Conservation (phyloP, 2,329 filamentous ascomycete genomes). For the Trichoderma cornu-damae region DNA sequence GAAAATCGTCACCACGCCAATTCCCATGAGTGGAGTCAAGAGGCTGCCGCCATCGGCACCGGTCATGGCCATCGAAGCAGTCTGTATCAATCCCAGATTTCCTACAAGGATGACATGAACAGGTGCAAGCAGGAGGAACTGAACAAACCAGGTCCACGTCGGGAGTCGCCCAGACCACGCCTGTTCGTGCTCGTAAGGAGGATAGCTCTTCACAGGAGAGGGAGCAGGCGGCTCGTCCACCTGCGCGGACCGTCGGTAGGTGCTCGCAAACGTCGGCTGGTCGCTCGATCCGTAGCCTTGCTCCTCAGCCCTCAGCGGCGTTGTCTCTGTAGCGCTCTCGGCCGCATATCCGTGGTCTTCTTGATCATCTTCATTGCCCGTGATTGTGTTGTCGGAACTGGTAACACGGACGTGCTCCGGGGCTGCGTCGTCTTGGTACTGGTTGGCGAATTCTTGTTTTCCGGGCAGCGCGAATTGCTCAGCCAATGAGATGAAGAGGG, state of each 20-base stretch:
- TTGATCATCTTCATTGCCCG: constrained; percentile 8
- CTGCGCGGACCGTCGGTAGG: constrained; percentile 47
- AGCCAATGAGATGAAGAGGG: constrained; percentile 67
- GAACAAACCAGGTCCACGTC: constrained; percentile 80
- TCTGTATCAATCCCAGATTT: constrained; percentile 69
- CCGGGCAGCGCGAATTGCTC: constrained; percentile 73
- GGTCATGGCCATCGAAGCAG: constrained; percentile 70
- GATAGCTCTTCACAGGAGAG: constrained; percentile 25
- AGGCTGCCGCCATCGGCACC: constrained; percentile 74
- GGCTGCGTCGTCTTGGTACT: constrained; percentile 46
- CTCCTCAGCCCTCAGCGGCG: constrained; percentile 44
- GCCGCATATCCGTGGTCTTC: constrained; percentile 20
- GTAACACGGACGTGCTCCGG: constrained; percentile 37
- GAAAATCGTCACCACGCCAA: constrained; percentile 63
- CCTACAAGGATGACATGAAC: constrained; percentile 71
- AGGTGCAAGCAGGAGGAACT: constrained; percentile 75
- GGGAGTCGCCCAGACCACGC: constrained; percentile 76
- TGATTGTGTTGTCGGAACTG: constrained; percentile 15
- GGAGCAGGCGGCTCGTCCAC: constrained; percentile 27
- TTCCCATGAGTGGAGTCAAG: constrained; percentile 64
- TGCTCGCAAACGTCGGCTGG: constrained; percentile 51
- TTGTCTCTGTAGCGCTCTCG: constrained; percentile 46
- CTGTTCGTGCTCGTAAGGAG: constrained; percentile 68
- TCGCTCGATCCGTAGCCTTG: constrained; percentile 34
- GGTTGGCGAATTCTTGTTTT: constrained; percentile 64